Base-by-base conservation (phyloP, 2,329 filamentous ascomycete genomes). In the Camillea tinctor region DNA sequence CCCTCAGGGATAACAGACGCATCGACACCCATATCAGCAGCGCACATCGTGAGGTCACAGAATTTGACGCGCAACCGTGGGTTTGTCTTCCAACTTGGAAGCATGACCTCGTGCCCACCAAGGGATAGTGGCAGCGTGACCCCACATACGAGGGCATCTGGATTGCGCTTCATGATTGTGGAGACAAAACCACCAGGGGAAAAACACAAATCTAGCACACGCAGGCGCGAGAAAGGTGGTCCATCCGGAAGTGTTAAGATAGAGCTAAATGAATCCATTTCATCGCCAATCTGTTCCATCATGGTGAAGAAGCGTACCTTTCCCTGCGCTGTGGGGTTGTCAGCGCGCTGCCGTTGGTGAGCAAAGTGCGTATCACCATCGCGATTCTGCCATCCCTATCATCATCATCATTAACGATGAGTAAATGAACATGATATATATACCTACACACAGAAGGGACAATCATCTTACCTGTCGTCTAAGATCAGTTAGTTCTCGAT, bases 141-240 rank as follows among this genome's bases (percentile, higher is more conserved):
- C 0, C 72, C 76, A 1, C 75, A 67, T 19, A 70, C 69, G 0
- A 24, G 56, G 2, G 79, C 73, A 0, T 53, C 36, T 0, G 71
- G 76, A 54, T 79, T 80, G 11, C 64, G 60, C 3, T 67, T 40
- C 23, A 84, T 62, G 0, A 75, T 75, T 8, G 69, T 71, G 0
- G 65, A 61, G 2, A 80, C 69, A 63, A 84, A 87, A 1, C 80
- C 84, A 4, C 83, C 84, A 0, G 84, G 84, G 0, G 84, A 84
- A 73, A 82, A 79, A 68, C 84, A 84, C 61, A 84, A 74, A 63
- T 87, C 83, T 1, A 87, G 77, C 20, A 86, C 73, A 26, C 24
- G 24, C 24, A 26, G 24, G 24, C 24, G 24, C 24, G 24, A 26
- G 9, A 51, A 66, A 0, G 66, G 63, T 5, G 59, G 62, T n/a